Evolutionary conservation across 345 rosid species (phyloP), one percentile per base, ranked within the genome.

Genomic region (Alliaria petiolata): DNA sequence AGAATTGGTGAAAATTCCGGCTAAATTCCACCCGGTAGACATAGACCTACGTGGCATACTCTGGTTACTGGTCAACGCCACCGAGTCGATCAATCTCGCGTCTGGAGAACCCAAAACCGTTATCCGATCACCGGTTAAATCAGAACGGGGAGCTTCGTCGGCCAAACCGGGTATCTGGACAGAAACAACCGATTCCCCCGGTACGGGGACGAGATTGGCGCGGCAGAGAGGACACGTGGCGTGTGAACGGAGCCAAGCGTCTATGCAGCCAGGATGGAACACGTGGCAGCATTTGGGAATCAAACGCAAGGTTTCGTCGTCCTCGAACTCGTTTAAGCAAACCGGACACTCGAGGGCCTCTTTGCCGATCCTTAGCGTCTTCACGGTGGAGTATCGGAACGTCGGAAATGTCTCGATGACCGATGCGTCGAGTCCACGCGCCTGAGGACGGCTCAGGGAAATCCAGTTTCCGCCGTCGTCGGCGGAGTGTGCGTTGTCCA

Each of bases 191-290:
- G 66, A 6, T 61, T 93, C 90, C 0, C 85, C 88, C 11, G 91
- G 86, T 39, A 72, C 69, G 0, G 89, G 87, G 0, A 76, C 67
- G 74, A 93, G 87, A 77, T 86, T 64, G 49, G 90, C 89, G 9
- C 98, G 93, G 69, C 97, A 93, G 16, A 93, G 92, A 3, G 97
- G 98, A 66, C 93, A 90, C 30, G 96, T 89, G 55, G 78, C 74
- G 55, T 87, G 92, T 50, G 89, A 82, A 4, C 75, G 77, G 7
- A 93, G 83, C 98, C 98, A 93, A 15, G 85, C 85, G 60, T 86
- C 97, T 54, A 93, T 84, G 54, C 98, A 93, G 22, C 77, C 86
- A 8, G 84, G 84, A 69, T 93, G 97, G 25, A 88, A 93, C 61
- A 89, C 97, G 80, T 93, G 98, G 81, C 78, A 79, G 38, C 97